These are phyloP conservation scores for Westerdykella aurantiaca DNA, from an alignment of 2,329 filamentous ascomycete genomes.

Conservation along the genomic window DNA sequence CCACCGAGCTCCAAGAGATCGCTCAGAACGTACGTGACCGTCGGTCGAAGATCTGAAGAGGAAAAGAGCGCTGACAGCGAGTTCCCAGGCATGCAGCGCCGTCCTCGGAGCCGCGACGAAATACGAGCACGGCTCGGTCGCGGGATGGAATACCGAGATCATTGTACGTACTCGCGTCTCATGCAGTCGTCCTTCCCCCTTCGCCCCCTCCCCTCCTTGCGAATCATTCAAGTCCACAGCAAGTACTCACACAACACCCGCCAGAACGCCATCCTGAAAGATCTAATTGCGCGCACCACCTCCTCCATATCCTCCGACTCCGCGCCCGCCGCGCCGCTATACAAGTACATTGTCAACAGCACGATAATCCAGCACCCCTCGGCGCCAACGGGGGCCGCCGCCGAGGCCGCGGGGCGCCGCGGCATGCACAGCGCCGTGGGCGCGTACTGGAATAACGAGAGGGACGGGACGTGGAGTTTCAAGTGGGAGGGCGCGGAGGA, in stretches of 20 bases:
- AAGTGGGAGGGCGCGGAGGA: slow-evolving; percentile 63
- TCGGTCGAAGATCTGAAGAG: slow-evolving; percentile 4
- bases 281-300: slow-evolving; percentile 69
- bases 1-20: slow-evolving; percentile 28
- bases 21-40: slow-evolving; percentile 21
- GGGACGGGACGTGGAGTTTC: slow-evolving; percentile 84
- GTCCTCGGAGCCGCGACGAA: slow-evolving; percentile 67
- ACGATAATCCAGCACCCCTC: slow-evolving; percentile 90
- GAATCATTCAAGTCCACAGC: slow-evolving; percentile 2
- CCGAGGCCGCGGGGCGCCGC: slow-evolving; percentile 60
- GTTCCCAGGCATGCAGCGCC: slow-evolving; percentile 67
- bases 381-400: slow-evolving; percentile 15
- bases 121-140: slow-evolving; percentile 83
- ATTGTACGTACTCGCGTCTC: slow-evolving; percentile 60
- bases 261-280: slow-evolving; percentile 70
- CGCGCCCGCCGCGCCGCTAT: slow-evolving; percentile 55
- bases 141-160: slow-evolving; percentile 85
- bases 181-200: slow-evolving; percentile 1
- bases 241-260: background rate
- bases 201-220: slow-evolving; percentile 1
- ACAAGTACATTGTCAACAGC: slow-evolving; percentile 96
- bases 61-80: background rate
- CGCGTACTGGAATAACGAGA: slow-evolving; percentile 86
- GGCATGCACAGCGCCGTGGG: slow-evolving; percentile 86
- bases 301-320: slow-evolving; percentile 33